These are phyloP conservation scores for Xylariaceae sp. DNA, from an alignment of 2,329 filamentous ascomycete species.

Conservation along the genomic window DNA sequence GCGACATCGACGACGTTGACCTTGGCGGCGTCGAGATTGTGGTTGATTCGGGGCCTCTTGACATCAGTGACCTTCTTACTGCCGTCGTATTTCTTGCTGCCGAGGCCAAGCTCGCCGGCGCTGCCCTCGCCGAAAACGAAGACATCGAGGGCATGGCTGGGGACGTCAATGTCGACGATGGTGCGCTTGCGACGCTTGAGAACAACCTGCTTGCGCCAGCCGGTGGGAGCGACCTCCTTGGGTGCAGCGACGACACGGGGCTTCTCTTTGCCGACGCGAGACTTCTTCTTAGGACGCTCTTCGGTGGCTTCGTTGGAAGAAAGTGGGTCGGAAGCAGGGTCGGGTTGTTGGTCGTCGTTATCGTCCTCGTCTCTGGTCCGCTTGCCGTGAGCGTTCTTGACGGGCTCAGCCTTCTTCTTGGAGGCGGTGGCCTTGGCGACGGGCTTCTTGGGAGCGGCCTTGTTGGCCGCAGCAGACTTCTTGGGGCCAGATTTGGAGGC, in stretches of 20 bases:
- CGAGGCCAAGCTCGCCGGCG: constrained; percentile 64
- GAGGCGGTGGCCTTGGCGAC: constrained; percentile 1
- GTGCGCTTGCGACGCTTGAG: constrained; percentile 10
- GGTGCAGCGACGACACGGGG: not conserved
- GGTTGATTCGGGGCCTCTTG: constrained; percentile 64
- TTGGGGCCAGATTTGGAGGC: constrained; percentile 14
- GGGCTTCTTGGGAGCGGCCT: constrained; percentile 5
- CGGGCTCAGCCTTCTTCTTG: constrained; percentile 1
- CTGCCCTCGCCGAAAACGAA: constrained; percentile 59
- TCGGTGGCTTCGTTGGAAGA: not conserved
- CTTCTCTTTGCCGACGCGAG: constrained; percentile 3
- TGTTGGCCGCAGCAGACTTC: constrained; percentile 15
- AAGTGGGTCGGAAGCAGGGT: not conserved
- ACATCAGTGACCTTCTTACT: constrained; percentile 53
- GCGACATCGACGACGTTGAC: constrained; percentile 62
- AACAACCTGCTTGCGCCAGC: constrained; percentile 12
- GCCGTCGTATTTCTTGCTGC: constrained; percentile 51
- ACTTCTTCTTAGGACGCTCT: constrained; percentile 9
- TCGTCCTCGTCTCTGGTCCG: constrained; percentile 12
- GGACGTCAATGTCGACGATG: constrained; percentile 22
- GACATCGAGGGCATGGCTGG: constrained; percentile 23
- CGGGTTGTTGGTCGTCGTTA: not conserved
- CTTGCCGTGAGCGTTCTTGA: constrained; percentile 16
- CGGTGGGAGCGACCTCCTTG: constrained; percentile 8
- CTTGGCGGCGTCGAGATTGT: constrained; percentile 48